A percentile compares a stretch with the other conserved stretches of the same genome.
These are phyloP conservation scores for Ichthyophthirius multifiliis DNA, from an alignment of 169 alveolate genomes.

Conservation along the genomic window DNA sequence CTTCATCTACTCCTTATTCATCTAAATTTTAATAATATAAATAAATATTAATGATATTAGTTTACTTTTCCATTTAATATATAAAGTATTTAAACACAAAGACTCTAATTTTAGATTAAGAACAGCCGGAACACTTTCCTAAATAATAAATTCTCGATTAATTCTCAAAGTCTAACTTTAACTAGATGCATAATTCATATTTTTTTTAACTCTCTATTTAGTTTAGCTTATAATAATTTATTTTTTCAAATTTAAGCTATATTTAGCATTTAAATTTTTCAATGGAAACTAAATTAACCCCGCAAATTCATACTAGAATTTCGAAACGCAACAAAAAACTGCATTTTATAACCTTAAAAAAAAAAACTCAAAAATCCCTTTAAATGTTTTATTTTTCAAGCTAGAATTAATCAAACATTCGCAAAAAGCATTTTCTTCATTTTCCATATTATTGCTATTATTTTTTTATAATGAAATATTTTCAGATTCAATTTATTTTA, in stretches of 20 bases:
- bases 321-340: neutral
- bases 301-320: neutral
- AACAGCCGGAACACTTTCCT: conserved; percentile 1
- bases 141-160: neutral
- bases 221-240: neutral
- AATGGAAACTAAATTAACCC: neutral
- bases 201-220: neutral
- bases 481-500: too few relatives aligned
- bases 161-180: neutral
- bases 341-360: too few relatives aligned
- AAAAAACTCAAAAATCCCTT: too few relatives aligned
- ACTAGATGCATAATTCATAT: neutral
- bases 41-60: neutral
- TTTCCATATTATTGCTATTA: too few relatives aligned
- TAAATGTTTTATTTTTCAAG: neutral
- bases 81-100: neutral
- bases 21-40: neutral
- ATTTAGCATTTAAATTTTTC: neutral
- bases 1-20: neutral
- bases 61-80: neutral
- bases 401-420: neutral
- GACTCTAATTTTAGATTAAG: neutral
- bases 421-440: too few relatives aligned
- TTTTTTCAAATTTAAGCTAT: neutral
- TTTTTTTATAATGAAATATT: too few relatives aligned